A percentile compares a stretch with the other conserved stretches of the same genome.
These are phyloP conservation scores for Trametes coccinea DNA, from an alignment of 768 basidiomycete species.

Conservation along the genomic window DNA sequence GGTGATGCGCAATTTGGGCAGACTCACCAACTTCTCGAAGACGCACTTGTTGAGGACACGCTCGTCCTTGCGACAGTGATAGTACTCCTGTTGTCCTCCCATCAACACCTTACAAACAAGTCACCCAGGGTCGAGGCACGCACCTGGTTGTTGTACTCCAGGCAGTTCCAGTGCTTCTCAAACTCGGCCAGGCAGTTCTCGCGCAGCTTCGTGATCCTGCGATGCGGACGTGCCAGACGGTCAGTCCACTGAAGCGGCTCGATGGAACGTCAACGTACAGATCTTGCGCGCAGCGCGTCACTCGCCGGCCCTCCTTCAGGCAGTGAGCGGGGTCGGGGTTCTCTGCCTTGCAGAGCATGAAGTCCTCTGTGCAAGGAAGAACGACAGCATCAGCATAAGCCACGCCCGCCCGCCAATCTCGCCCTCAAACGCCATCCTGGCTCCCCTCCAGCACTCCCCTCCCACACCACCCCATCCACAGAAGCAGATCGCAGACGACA, in stretches of 20 bases:
- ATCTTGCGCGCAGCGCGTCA: conserved; percentile 93
- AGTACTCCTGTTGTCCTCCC: conserved; percentile 67
- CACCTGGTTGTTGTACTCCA: conserved; percentile 94
- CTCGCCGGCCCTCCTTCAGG: conserved; percentile 91
- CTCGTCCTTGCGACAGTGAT: conserved; percentile 87
- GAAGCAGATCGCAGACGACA: not conserved
- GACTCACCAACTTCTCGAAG: conserved; percentile 90
- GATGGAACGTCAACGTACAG: conserved; percentile 59
- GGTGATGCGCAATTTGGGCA: too few species aligned
- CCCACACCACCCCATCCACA: not conserved
- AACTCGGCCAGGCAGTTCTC: conserved; percentile 88
- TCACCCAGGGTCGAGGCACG: conserved; percentile 28
- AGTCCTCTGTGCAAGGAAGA: conserved; percentile 63
- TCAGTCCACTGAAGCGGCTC: not conserved
- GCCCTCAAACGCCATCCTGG: too few species aligned
- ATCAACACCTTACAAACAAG: too few species aligned
- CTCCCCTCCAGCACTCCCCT: too few species aligned
- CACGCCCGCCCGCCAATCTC: too few species aligned
- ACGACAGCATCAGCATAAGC: not conserved
- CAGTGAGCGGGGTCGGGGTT: conserved; percentile 89
- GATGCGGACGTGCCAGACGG: not conserved
- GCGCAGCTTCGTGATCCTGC: conserved; percentile 88
- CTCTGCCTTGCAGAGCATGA: conserved; percentile 97
- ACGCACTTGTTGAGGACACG: conserved; percentile 88
- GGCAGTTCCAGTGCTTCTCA: conserved; percentile 90